A percentile compares a stretch with the other conserved stretches of the same genome.
Conservation (phyloP, 225 moss, liverwort and hornwort species). For the Pleurozium schreberi region DNA sequence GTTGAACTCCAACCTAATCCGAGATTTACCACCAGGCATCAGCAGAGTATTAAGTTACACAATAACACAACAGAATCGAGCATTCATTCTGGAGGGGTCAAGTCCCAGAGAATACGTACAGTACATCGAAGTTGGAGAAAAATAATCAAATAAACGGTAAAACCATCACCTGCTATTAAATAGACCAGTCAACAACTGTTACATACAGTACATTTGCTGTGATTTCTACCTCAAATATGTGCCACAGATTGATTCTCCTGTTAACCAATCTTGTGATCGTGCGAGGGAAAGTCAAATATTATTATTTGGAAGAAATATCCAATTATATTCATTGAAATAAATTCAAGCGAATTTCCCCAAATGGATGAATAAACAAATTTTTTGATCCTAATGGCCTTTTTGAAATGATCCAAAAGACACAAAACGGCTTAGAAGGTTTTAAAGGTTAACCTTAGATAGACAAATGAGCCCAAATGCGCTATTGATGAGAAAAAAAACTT, state of each 20-base stretch:
- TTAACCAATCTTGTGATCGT: not conserved
- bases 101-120: not conserved
- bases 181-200: not conserved
- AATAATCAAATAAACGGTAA: not conserved
- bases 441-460: not conserved
- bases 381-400: no score
- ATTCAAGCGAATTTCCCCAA: not conserved
- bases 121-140: not conserved
- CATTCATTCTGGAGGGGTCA: not conserved
- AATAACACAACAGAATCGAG: not conserved
- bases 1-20: no score
- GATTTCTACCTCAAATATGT: not conserved
- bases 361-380: not conserved
- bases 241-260: not conserved
- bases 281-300: no score
- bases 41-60: not conserved
- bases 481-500: not conserved
- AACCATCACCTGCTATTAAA: not conserved
- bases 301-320: not conserved
- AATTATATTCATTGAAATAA: not conserved
- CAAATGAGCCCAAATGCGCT: not conserved
- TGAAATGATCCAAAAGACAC: not conserved
- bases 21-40: not conserved
- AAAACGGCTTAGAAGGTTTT: fast-evolving
- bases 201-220: not conserved